These are phyloP conservation scores for Quercus phellos DNA, from an alignment of 331 rosid species.

Conservation along the genomic window DNA sequence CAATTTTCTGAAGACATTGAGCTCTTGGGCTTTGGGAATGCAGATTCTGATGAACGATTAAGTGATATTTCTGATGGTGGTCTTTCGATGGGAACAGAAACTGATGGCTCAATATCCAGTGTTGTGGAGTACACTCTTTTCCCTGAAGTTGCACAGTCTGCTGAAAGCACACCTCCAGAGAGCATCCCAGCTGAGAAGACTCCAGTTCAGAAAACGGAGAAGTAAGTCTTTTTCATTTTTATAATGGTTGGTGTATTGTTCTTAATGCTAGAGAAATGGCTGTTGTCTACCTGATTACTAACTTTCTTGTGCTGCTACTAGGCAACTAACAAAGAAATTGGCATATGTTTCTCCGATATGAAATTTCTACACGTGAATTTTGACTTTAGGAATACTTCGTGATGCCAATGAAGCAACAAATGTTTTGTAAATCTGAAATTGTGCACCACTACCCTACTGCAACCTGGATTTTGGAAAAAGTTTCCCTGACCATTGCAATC, in stretches of 20 bases:
- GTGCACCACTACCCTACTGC: background rate
- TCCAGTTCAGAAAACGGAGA: conserved; percentile 45
- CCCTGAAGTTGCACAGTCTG: conserved; percentile 65
- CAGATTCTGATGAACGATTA: conserved; percentile 88
- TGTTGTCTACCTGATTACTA: background rate
- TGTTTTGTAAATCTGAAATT: background rate
- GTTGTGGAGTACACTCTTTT: conserved; percentile 91
- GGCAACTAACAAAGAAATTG: background rate
- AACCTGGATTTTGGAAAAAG: no score
- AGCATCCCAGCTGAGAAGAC: conserved; percentile 14
- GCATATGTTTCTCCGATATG: background rate
- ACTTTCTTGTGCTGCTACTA: background rate
- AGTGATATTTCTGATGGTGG: conserved; percentile 98
- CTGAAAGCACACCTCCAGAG: conserved; percentile 31
- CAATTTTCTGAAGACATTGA: conserved; percentile 67
- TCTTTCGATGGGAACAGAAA: conserved; percentile 99
- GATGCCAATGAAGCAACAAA: background rate
- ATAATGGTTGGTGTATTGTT: background rate
- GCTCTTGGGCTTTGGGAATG: conserved; percentile 80
- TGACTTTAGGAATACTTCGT: background rate
- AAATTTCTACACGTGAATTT: background rate
- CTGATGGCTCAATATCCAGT: conserved; percentile 86
- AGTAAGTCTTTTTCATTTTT: conserved; percentile 42
- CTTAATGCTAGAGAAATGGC: background rate
- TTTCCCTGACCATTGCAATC: no score